Evolutionary conservation across 2,329 filamentous ascomycete genomes (phyloP).

Genomic region (Talaromyces sp.): DNA sequence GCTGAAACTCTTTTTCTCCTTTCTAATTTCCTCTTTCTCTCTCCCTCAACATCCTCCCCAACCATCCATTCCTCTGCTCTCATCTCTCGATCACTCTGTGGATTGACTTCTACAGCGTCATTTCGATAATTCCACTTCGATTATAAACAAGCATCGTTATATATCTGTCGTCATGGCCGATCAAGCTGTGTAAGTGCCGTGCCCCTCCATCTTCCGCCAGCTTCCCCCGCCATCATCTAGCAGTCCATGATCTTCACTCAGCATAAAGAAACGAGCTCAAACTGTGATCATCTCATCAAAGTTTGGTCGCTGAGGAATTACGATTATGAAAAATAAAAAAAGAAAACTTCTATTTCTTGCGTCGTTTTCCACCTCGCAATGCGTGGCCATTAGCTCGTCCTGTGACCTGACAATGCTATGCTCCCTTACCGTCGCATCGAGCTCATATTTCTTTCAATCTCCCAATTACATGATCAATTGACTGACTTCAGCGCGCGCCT

Average conservation of each 20-base stretch:
- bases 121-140: neutral
- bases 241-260: slow-evolving; percentile 9
- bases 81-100: slow-evolving; percentile 11
- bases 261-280: neutral
- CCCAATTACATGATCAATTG: slow-evolving; percentile 20
- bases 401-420: neutral
- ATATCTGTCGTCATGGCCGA: slow-evolving; percentile 39
- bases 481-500: slow-evolving; percentile 65
- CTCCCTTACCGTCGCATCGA: neutral
- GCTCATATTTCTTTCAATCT: neutral
- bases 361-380: neutral
- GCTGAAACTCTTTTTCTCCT: slow-evolving; percentile 13
- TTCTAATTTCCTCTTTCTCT: slow-evolving; percentile 20
- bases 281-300: neutral
- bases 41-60: slow-evolving; percentile 10
- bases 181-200: slow-evolving; percentile 46
- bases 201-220: slow-evolving; percentile 18
- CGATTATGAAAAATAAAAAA: neutral
- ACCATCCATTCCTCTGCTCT: slow-evolving; percentile 15
- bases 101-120: slow-evolving; percentile 12
- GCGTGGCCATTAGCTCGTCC: neutral
- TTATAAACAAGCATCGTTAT: neutral
- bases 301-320: neutral
- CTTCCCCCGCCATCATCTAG: slow-evolving; percentile 16
- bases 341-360: neutral